Evolutionary conservation across 257 asterid genomes (phyloP), one percentile per base, ranked within the genome.

Genomic region (Thymus mandschuricus): DNA sequence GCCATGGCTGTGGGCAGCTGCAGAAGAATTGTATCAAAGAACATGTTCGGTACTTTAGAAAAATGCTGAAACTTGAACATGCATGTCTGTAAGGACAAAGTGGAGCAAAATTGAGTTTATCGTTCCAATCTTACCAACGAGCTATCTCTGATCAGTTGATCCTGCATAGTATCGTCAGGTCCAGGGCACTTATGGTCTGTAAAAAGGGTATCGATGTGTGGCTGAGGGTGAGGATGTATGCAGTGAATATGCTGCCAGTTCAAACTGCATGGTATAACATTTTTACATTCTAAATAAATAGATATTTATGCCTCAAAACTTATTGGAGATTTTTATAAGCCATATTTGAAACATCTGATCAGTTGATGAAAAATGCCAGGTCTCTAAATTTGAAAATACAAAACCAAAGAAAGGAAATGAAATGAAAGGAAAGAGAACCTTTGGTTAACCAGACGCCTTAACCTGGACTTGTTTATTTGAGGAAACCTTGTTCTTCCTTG

Each of bases 211-310:
- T 76, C 79, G 2, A 89, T 81, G 61, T 73, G 83, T 5, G 97
- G 96, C 43, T 80, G 88, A 29, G 81, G 78, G 77, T 77, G 85
- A 82, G 96, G 97, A 70, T 83, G 48, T 6, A 79, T 73, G 62
- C 97, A 87, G 63, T 77, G 95, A 46, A 75, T 60, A 71, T 86
- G 97, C 86, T 87, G 97, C 97, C 96, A 92, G 76, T 92, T 92
- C 87, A 92, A 92, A 85, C 93, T 87, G 88, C 81, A 85, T 11
- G 66, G 43, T 40, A 30, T 65, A 29, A 73, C 31, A 64, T 62
- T 34, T 34, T 64, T 68, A 79, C 59, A 77, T 60, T 15, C 62
- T 48, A 34, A 49, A 68, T 27, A 66, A 44, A 71, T 8, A 73
- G 40, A 64, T 55, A n/a, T 10, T 30, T 41, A 27, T 54, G 51